These are phyloP conservation scores for Yarrowia porcina DNA, from an alignment of 805 yeast genomes.

Conservation along the genomic window DNA sequence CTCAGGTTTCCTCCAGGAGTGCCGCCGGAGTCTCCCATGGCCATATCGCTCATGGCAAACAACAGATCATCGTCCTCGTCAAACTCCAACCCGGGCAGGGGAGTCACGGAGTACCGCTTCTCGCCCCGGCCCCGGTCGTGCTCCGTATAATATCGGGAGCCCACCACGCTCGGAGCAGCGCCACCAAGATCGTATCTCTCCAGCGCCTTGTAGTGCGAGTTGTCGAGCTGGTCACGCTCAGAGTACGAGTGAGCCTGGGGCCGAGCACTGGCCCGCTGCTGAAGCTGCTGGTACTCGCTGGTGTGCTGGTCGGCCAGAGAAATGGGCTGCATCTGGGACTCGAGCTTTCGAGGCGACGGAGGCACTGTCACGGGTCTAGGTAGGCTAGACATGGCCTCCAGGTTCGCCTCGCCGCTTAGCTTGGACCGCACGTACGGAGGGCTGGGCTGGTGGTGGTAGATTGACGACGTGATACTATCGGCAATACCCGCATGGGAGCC, in stretches of 20 bases:
- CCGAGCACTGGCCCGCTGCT: constrained; percentile 23
- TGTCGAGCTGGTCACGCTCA: constrained; percentile 24
- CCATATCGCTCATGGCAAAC: constrained; percentile 43
- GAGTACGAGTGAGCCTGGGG: constrained; percentile 12
- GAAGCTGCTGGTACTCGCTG: constrained; percentile 15
- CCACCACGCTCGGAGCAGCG: background rate
- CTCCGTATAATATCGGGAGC: constrained; percentile 11
- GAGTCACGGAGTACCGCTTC: constrained; percentile 27
- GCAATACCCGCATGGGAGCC: constrained; percentile 38
- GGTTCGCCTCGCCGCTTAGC: constrained; percentile 1
- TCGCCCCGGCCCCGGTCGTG: constrained; percentile 24
- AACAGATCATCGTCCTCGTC: constrained; percentile 40
- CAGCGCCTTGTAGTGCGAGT: constrained; percentile 16
- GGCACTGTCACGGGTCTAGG: constrained; percentile 5
- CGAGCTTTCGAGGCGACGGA: constrained; percentile 5
- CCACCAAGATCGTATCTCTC: constrained; percentile 1
- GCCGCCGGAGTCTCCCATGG: constrained; percentile 8
- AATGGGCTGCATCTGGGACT: constrained; percentile 7
- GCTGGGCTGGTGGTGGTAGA: constrained; percentile 25
- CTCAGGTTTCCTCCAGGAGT: background rate
- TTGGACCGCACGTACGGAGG: constrained; percentile 22
- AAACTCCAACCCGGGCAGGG: constrained; percentile 8
- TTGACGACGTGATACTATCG: constrained; percentile 38
- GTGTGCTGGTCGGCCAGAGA: constrained; percentile 26
- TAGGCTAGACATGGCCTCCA: background rate